Evolutionary conservation across 352 stramenopile genomes (phyloP).

Genomic region (Phytophthora pistaciae): DNA sequence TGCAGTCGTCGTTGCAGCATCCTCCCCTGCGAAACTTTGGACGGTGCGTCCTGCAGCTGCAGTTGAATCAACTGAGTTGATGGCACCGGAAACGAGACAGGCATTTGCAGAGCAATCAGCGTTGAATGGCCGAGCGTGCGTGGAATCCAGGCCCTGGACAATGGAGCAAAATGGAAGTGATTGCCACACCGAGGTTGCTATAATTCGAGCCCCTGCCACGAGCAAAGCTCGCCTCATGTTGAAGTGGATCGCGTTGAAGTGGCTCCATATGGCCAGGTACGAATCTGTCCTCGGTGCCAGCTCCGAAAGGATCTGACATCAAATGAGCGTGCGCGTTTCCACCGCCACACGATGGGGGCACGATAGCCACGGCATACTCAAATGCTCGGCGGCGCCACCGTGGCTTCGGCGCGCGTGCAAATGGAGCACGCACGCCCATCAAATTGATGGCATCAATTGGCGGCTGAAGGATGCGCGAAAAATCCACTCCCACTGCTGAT

Average conservation of each 20-base stretch:
- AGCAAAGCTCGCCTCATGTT: neutral
- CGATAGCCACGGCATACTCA: too few relatives aligned
- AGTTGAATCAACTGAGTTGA: neutral
- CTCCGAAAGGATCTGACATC: slow-evolving; percentile 7
- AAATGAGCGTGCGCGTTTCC: neutral
- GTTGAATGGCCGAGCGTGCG: too few relatives aligned
- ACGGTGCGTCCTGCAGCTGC: neutral
- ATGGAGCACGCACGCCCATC: slow-evolving; percentile 11
- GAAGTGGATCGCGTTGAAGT: neutral
- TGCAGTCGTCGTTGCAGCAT: too few relatives aligned
- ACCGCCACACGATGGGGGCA: neutral
- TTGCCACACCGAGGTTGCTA: neutral
- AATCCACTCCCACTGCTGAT: slow-evolving; percentile 23
- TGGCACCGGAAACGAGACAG: neutral
- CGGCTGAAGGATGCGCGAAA: slow-evolving; percentile 27
- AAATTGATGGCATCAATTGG: too few relatives aligned
- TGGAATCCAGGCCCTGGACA: too few relatives aligned
- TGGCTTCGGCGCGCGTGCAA: neutral
- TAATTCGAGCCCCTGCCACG: neutral
- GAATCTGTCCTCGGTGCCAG: neutral
- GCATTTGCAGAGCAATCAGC: too few relatives aligned
- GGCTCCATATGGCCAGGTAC: neutral
- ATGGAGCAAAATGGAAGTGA: too few relatives aligned
- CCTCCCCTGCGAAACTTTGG: too few relatives aligned
- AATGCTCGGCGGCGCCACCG: too few relatives aligned